Percentiles rank a stretch among this genome's conserved stretches.
These are phyloP conservation scores for Euphorbia tirucalli DNA, from an alignment of 345 rosid species.

Conservation along the genomic window DNA sequence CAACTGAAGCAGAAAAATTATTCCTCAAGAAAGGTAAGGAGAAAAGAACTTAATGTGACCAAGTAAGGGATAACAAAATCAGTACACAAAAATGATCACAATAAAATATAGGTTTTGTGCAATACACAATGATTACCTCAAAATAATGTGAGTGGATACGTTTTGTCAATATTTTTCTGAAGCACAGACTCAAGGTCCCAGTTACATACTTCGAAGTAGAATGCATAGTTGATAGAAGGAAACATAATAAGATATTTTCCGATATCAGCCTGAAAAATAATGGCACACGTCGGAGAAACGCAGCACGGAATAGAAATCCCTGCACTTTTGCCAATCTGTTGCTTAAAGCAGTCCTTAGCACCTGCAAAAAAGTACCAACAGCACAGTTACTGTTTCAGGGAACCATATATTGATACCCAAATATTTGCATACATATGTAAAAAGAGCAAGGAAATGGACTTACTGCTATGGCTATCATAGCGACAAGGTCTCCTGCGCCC, in stretches of 20 bases:
- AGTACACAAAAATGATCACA: background rate
- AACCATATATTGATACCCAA: background rate
- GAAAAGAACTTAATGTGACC: background rate
- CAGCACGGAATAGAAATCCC: slow-evolving; percentile 95
- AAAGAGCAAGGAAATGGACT: slow-evolving; percentile 22
- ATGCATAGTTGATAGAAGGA: slow-evolving; percentile 76
- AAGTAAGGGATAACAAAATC: background rate
- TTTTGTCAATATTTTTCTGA: slow-evolving; percentile 88
- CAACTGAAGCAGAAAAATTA: background rate
- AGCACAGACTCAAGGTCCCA: slow-evolving; percentile 79
- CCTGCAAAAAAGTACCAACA: slow-evolving; percentile 44
- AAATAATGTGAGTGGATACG: slow-evolving; percentile 84
- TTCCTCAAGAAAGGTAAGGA: background rate
- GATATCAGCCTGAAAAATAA: slow-evolving; percentile 77
- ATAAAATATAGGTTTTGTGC: background rate
- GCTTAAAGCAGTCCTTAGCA: slow-evolving; percentile 81
- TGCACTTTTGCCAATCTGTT: slow-evolving; percentile 97
- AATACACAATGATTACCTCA: slow-evolving; percentile 47
- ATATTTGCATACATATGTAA: background rate
- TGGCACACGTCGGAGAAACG: slow-evolving; percentile 88
- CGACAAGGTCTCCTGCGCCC: slow-evolving; percentile 84
- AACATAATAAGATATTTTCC: slow-evolving; percentile 86
- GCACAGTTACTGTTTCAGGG: background rate
- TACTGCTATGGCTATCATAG: slow-evolving; percentile 75
- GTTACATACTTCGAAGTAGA: slow-evolving; percentile 88